A percentile compares a stretch with the other conserved stretches of the same genome.
These are phyloP conservation scores for Trichomonascaceae sp. DNA, from an alignment of 1,139 yeast genomes.

Conservation along the genomic window DNA sequence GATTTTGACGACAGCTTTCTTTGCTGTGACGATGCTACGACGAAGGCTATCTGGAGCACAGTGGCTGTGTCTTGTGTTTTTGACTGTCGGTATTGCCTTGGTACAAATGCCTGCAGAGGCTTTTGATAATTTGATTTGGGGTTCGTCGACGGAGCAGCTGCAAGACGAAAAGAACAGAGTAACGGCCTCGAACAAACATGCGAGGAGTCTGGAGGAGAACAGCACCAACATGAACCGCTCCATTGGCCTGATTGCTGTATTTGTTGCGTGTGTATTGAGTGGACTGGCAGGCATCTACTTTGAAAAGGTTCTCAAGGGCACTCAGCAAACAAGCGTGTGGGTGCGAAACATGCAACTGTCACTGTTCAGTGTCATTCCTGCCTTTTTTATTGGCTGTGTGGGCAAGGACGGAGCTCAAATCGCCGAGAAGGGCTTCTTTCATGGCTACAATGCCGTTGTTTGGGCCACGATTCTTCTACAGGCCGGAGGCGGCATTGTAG, in stretches of 20 bases:
- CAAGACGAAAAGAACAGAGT: neutral
- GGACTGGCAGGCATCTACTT: conserved; percentile 33
- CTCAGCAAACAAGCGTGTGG: conserved; percentile 27
- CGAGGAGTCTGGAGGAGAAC: conserved; percentile 6
- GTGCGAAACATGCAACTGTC: conserved; percentile 29
- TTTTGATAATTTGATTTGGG: conserved; percentile 11
- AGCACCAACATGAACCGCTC: conserved; percentile 17
- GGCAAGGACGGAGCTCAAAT: conserved; percentile 26
- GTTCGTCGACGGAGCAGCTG: neutral
- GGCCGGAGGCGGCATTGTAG: conserved; percentile 31
- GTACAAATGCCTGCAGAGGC: conserved; percentile 29
- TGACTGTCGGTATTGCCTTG: conserved; percentile 29
- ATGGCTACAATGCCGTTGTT: conserved; percentile 29
- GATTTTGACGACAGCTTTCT: conserved; percentile 31
- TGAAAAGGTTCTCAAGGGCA: conserved; percentile 30
- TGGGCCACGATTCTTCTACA: conserved; percentile 28
- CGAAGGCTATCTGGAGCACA: conserved; percentile 22
- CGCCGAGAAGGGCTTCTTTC: conserved; percentile 27
- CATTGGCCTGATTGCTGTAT: conserved; percentile 27
- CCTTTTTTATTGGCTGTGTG: conserved; percentile 26
- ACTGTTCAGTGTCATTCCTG: conserved; percentile 30
- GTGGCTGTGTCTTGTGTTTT: conserved; percentile 27
- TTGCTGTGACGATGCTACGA: conserved; percentile 29
- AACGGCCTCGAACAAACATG: neutral
- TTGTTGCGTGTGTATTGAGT: conserved; percentile 26